Evolutionary conservation across 179 eudicot genomes (phyloP).

Genomic region (Sideroxylon spinosum): DNA sequence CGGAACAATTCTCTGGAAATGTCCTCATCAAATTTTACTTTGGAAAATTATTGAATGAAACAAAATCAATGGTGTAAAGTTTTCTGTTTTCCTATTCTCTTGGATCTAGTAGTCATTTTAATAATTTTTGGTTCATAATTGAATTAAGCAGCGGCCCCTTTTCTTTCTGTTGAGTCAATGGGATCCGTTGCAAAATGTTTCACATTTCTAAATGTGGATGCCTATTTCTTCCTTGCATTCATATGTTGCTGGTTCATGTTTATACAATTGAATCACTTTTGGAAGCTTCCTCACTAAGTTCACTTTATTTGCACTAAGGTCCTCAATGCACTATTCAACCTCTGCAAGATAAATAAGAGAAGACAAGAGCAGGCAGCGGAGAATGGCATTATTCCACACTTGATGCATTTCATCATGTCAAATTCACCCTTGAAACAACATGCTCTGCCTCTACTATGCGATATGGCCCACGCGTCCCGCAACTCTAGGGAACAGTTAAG

Average conservation of each 20-base stretch:
- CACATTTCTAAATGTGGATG: not conserved
- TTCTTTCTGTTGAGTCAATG: not conserved
- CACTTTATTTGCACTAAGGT: constrained; percentile 42
- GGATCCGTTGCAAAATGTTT: not conserved
- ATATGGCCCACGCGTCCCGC: constrained; percentile 99
- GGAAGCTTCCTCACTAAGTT: too few relatives aligned
- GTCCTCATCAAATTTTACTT: too few relatives aligned
- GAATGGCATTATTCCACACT: constrained; percentile 96
- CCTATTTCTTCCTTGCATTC: not conserved
- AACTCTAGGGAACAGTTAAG: constrained; percentile 93
- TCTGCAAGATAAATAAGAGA: constrained; percentile 97
- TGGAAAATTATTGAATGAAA: too few relatives aligned
- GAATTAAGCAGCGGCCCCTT: too few relatives aligned
- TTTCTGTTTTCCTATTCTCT: too few relatives aligned
- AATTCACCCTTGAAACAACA: constrained; percentile 85
- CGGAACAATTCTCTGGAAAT: too few relatives aligned
- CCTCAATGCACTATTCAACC: constrained; percentile 90
- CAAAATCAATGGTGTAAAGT: too few relatives aligned
- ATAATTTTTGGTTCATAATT: too few relatives aligned
- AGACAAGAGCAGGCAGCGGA: constrained; percentile 99
- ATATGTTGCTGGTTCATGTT: not conserved
- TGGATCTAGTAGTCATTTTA: too few relatives aligned
- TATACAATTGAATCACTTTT: constrained; percentile 14
- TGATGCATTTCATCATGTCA: constrained; percentile 85
- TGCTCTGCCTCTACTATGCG: constrained; percentile 90